These are phyloP conservation scores for Obba rivulosa DNA, from an alignment of 768 basidiomycete genomes.

Conservation along the genomic window DNA sequence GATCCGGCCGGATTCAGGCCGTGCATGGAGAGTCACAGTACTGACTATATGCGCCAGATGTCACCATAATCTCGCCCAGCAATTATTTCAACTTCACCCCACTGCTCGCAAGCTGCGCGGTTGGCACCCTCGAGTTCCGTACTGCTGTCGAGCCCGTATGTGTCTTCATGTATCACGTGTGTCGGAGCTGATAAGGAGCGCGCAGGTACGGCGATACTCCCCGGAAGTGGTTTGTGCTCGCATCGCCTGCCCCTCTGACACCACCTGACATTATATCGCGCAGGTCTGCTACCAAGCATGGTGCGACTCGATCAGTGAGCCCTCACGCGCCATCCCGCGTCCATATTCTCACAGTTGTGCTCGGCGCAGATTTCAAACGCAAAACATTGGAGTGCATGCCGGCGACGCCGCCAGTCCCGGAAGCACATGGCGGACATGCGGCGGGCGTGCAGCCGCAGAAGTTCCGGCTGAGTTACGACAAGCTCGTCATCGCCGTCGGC, in stretches of 20 bases:
- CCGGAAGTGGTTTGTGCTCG: conserved; percentile 44
- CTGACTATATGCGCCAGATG: conserved; percentile 35
- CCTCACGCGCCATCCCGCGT: background rate
- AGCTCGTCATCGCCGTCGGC: conserved; percentile 79
- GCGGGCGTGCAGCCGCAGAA: conserved; percentile 15
- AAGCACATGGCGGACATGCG: conserved; percentile 5
- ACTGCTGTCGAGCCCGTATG: conserved; percentile 77
- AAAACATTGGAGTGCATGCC: conserved; percentile 62
- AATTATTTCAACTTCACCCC: conserved; percentile 68
- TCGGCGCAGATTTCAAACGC: conserved; percentile 46
- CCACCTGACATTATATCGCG: background rate
- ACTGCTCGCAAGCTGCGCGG: conserved; percentile 63
- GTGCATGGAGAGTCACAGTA: too few relatives aligned
- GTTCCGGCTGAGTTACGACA: conserved; percentile 69
- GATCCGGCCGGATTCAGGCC: too few relatives aligned
- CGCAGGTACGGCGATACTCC: conserved; percentile 49
- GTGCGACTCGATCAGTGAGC: conserved; percentile 64
- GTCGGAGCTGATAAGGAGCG: background rate
- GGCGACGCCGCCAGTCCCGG: conserved; percentile 43
- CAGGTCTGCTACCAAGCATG: conserved; percentile 69
- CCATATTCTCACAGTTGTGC: background rate
- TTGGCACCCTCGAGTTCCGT: conserved; percentile 81
- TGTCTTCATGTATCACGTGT: background rate
- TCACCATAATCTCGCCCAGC: conserved; percentile 60
- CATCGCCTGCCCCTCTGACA: too few relatives aligned